A percentile compares a stretch with the other conserved stretches of the same genome.
Evolutionary conservation across 768 basidiomycete genomes (phyloP).

Genomic region (Crepidotus variabilis): DNA sequence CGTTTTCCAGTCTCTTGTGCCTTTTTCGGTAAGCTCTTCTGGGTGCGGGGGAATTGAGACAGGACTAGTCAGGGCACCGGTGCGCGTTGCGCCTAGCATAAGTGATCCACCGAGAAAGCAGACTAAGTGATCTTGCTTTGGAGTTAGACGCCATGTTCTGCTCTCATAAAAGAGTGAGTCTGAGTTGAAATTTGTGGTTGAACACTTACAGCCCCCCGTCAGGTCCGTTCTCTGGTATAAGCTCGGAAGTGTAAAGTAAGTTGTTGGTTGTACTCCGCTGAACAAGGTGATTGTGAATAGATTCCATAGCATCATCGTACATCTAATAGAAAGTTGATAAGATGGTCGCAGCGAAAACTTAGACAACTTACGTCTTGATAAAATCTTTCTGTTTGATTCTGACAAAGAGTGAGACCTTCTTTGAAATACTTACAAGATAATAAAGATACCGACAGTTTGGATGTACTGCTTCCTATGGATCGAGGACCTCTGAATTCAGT

Average conservation of each 20-base stretch:
- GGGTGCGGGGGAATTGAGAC: constrained; percentile 67
- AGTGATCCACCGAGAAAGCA: constrained; percentile 94
- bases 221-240: constrained; percentile 52
- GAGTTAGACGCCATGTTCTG: constrained; percentile 70
- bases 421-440: not conserved
- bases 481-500: constrained; percentile 1
- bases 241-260: constrained; percentile 79
- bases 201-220: constrained; percentile 34
- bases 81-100: constrained; percentile 80
- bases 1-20: constrained; percentile 75
- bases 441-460: constrained; percentile 55
- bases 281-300: constrained; percentile 73
- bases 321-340: constrained; percentile 46
- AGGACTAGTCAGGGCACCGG: constrained; percentile 47
- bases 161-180: not conserved
- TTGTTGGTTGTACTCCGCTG: constrained; percentile 53
- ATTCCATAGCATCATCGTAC: constrained; percentile 85
- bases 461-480: constrained; percentile 73
- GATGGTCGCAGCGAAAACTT: not conserved
- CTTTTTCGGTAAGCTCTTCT: constrained; percentile 57
- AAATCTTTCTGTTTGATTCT: constrained; percentile 71
- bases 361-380: constrained; percentile 63
- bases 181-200: not conserved
- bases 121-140: constrained; percentile 94
- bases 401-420: not conserved